Base-by-base conservation (phyloP, 2,329 filamentous ascomycete genomes). In the Aspergillaceae sp. region DNA sequence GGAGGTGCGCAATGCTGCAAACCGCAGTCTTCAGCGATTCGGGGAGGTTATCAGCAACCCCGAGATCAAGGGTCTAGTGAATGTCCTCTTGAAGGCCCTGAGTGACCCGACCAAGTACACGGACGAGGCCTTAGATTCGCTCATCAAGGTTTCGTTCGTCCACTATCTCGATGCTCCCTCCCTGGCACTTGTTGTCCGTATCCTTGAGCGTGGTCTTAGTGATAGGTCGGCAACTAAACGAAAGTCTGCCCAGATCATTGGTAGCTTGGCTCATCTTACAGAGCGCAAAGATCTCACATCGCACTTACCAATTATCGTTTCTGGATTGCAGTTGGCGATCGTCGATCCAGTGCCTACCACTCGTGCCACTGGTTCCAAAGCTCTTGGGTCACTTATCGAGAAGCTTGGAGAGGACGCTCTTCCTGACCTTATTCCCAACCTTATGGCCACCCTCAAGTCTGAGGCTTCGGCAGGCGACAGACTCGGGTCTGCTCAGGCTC, bases 101-200 rank as follows among this genome's bases (percentile, higher is more conserved):
- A 98, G 92, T 60, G 92, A 98, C 64, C 90, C 92, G 1, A 98
- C 91, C 0, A 97, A 92, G 64, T 88, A 95, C 70, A 98, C 94
- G 0, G 91, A 98, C 60, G 87, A 94, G 55, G 92, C 92, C 10
- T 75, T 98, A 49, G 91, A 98, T 64, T 77, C 88, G 0, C 78
- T 98, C 48, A 96, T 98, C 73, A 96, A 95, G 71, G 87, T 98
- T n/a, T 89, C 89, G 42, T 98, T 98, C 63, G 83, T 96, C 9
- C 92, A 98, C 69, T 98, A 97, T 62, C 78, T 98, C n/a, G 92
- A 98, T 67, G 87, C 94, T 1, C 92, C 92, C 4, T 98, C 94
- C 2, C 75, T 98, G 57, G 92, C 92, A 19, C 78, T 98, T 44
- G 88, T 98, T 52, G 94, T 92, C 41, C 87, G 92, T 52, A 97